Conservation (phyloP, 1,284 basidiomycete species). For the Singerocomus rubriflavus region DNA sequence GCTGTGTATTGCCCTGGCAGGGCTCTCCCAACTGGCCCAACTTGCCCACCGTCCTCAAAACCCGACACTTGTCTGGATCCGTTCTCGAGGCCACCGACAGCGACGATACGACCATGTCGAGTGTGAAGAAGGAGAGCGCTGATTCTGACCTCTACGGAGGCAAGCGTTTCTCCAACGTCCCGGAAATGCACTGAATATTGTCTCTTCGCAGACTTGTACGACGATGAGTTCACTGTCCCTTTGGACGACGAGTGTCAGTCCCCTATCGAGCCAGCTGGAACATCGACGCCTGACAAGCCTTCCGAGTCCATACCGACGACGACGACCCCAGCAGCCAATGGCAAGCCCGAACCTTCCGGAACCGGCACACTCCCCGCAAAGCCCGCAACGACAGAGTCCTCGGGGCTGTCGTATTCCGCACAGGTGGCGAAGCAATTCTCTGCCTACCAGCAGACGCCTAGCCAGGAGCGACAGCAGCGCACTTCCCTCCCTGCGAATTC, state of each 20-base stretch:
- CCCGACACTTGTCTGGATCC: not conserved
- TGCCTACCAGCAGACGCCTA: conserved; percentile 62
- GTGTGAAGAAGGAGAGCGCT: conserved; percentile 28
- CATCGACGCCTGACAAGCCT: conserved; percentile 8
- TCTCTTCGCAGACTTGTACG: conserved; percentile 37
- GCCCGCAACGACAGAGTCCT: conserved; percentile 21
- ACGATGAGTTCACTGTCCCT: conserved; percentile 39
- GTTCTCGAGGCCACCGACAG: not conserved
- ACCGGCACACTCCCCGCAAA: conserved; percentile 34
- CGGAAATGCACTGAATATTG: conserved; percentile 4
- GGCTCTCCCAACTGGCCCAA: conserved; percentile 8
- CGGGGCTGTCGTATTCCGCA: conserved; percentile 54
- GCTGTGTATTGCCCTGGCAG: conserved; percentile 17
- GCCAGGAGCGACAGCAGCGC: conserved; percentile 60
- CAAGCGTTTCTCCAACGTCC: conserved; percentile 7
- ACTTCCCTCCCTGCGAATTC: conserved; percentile 16
- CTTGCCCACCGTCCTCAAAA: not conserved
- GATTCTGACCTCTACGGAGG: conserved; percentile 41
- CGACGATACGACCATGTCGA: conserved; percentile 21
- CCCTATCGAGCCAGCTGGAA: conserved; percentile 17
- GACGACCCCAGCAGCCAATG: not conserved
- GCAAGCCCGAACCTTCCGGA: conserved; percentile 21
- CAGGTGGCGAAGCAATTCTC: conserved; percentile 73
- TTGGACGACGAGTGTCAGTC: conserved; percentile 34
- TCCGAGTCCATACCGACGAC: conserved; percentile 12